phyloP scores from a whole-genome alignment of 1,284 basidiomycete genomes.

The Microbotryomycetes sp. region DNA sequence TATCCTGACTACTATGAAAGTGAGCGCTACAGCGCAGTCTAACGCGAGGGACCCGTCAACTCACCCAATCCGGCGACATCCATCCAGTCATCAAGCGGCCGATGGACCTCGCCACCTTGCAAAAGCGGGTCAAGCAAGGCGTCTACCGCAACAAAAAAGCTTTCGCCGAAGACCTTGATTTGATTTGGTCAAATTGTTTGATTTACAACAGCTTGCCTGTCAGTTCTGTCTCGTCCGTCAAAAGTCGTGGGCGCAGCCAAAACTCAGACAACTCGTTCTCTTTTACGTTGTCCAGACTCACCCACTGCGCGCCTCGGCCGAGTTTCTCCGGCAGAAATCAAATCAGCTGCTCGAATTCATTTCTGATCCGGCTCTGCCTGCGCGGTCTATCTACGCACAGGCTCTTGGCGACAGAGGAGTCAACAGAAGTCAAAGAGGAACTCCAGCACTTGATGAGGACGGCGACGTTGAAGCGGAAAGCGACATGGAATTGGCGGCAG shows the following conservation, averaged over 20 bases:
- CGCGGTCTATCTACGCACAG: constrained; percentile 10
- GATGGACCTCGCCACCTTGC: constrained; percentile 86
- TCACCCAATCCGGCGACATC: no score
- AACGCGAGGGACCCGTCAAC: no score
- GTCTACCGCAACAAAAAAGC: constrained; percentile 84
- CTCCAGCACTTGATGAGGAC: background rate
- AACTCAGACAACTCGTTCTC: background rate
- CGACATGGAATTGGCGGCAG: constrained; percentile 9
- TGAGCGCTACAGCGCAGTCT: constrained; percentile 44
- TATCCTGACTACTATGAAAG: constrained; percentile 90
- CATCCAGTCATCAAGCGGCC: constrained; percentile 83
- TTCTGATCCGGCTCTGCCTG: constrained; percentile 54
- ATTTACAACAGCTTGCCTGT: constrained; percentile 87
- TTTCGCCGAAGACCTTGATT: constrained; percentile 85
- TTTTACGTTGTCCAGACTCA: constrained; percentile 49
- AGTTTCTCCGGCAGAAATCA: constrained; percentile 67
- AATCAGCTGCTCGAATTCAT: constrained; percentile 77
- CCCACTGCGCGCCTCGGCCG: constrained; percentile 69
- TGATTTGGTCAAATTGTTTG: constrained; percentile 95
- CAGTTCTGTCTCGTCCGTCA: constrained; percentile 36
- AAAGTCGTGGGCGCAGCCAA: no score
- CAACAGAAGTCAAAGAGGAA: background rate
- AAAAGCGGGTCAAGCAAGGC: constrained; percentile 66
- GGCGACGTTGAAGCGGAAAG: constrained; percentile 4
- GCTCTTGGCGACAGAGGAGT: background rate